These are phyloP conservation scores for Kondoa subrosea DNA, from an alignment of 768 basidiomycete genomes.

Conservation along the genomic window DNA sequence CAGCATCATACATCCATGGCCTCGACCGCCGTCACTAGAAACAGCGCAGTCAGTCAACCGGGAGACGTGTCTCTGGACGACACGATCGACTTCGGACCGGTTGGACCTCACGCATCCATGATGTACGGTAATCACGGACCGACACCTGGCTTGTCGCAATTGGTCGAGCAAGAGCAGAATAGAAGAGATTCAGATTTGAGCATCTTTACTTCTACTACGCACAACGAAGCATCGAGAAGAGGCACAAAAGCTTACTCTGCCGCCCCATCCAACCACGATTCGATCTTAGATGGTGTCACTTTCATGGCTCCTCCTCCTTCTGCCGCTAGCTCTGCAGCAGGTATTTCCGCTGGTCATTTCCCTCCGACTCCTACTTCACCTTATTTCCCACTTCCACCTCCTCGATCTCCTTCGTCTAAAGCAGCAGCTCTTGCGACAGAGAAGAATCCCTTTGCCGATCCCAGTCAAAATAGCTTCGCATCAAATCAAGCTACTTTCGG, in stretches of 20 bases:
- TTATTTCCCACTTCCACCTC: constrained; percentile 3
- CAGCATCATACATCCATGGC: not conserved
- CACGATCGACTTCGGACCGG: not conserved
- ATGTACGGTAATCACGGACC: too few species aligned
- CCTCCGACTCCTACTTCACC: constrained; percentile 1
- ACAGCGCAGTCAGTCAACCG: not conserved
- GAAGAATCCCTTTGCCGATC: not conserved
- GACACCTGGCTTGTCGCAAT: too few species aligned
- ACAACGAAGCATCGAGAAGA: not conserved
- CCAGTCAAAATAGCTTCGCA: not conserved
- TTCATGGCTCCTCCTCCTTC: constrained; percentile 15
- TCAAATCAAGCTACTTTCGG: not conserved
- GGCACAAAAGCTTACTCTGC: not conserved
- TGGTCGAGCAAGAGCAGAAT: too few species aligned
- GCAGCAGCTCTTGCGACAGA: not conserved
- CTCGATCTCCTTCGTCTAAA: not conserved
- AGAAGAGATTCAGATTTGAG: constrained; percentile 14
- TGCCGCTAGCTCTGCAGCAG: not conserved
- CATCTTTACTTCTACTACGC: constrained; percentile 17
- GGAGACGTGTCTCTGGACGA: not conserved
- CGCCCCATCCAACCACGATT: constrained; percentile 11
- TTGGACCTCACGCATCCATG: constrained; percentile 2
- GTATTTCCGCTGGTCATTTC: not conserved
- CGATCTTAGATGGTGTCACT: constrained; percentile 22
- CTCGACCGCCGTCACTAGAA: too few species aligned